Conservation (phyloP, 2,329 filamentous ascomycete genomes). For the Fusarium haematococcum region DNA sequence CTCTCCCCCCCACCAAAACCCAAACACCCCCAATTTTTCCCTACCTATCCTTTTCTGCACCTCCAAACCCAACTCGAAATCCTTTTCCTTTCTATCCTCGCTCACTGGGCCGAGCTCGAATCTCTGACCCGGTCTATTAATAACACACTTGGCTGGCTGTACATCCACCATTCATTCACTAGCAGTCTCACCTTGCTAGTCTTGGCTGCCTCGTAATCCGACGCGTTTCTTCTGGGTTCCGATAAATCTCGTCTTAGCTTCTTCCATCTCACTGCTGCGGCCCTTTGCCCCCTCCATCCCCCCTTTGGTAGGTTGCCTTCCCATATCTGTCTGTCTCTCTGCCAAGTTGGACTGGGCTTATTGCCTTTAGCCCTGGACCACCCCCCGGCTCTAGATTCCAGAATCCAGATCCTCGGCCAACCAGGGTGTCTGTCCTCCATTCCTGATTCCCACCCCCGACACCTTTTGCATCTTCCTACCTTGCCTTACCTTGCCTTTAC, state of each 20-base stretch:
- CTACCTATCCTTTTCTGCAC: slow-evolving; percentile 12
- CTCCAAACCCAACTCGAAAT: slow-evolving; percentile 1
- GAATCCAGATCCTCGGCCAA: slow-evolving; percentile 45
- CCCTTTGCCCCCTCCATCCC: slow-evolving; percentile 13
- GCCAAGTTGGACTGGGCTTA: slow-evolving; percentile 40
- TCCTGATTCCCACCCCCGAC: slow-evolving; percentile 42
- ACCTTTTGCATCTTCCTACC: slow-evolving; percentile 14
- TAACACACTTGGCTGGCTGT: slow-evolving; percentile 12
- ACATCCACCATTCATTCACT: not conserved
- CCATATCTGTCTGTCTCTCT: slow-evolving; percentile 17
- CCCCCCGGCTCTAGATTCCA: slow-evolving; percentile 43
- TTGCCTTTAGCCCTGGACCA: slow-evolving; percentile 39
- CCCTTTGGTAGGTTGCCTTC: slow-evolving; percentile 16
- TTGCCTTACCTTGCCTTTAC: slow-evolving; percentile 12
- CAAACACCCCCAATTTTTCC: slow-evolving; percentile 4
- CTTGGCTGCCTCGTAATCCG: slow-evolving; percentile 17
- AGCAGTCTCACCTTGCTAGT: not conserved
- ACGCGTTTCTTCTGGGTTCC: slow-evolving; percentile 1
- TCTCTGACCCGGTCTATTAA: slow-evolving; percentile 1
- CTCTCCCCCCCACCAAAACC: slow-evolving; percentile 3
- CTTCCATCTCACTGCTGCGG: not conserved
- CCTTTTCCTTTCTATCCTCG: slow-evolving; percentile 5
- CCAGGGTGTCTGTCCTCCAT: slow-evolving; percentile 38
- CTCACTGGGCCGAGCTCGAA: not conserved
- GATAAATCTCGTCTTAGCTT: not conserved